Evolutionary conservation across 306 rosid species (phyloP).

Genomic region (Casuarina glauca): DNA sequence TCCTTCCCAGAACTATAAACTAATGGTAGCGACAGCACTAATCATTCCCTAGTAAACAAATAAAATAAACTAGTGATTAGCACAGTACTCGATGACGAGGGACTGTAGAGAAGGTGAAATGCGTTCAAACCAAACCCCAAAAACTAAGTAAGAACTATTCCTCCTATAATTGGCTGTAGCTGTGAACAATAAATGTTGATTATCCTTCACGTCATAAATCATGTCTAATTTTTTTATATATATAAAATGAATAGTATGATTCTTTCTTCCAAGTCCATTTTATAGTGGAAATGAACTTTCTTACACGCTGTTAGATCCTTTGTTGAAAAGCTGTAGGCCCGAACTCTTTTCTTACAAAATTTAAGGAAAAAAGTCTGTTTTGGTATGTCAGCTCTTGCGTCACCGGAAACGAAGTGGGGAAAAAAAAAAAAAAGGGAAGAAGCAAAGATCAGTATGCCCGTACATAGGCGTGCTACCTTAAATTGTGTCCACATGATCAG

Average conservation of each 20-base stretch:
- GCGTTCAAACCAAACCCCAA: background rate
- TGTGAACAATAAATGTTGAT: too few species aligned
- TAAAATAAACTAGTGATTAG: background rate
- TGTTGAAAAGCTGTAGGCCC: too few species aligned
- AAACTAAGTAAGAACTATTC: background rate
- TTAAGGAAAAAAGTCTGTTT: too few species aligned
- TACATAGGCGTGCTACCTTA: conserved; percentile 9
- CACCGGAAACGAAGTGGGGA: background rate
- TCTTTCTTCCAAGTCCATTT: too few species aligned
- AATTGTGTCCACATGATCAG: conserved; percentile 1
- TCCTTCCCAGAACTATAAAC: background rate
- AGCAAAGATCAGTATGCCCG: background rate
- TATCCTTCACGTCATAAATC: too few species aligned
- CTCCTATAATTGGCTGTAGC: background rate
- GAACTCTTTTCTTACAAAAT: too few species aligned
- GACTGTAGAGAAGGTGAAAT: background rate
- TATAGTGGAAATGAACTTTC: too few species aligned
- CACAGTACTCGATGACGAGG: background rate
- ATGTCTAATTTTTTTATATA: too few species aligned
- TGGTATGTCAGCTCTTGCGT: too few species aligned
- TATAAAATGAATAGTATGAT: too few species aligned
- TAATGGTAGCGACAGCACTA: background rate
- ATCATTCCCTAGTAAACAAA: background rate
- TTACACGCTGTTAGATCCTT: too few species aligned
- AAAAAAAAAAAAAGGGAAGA: too few species aligned